Base-by-base conservation (phyloP, 208 protist genomes). In the Crithidia brevicula region DNA sequence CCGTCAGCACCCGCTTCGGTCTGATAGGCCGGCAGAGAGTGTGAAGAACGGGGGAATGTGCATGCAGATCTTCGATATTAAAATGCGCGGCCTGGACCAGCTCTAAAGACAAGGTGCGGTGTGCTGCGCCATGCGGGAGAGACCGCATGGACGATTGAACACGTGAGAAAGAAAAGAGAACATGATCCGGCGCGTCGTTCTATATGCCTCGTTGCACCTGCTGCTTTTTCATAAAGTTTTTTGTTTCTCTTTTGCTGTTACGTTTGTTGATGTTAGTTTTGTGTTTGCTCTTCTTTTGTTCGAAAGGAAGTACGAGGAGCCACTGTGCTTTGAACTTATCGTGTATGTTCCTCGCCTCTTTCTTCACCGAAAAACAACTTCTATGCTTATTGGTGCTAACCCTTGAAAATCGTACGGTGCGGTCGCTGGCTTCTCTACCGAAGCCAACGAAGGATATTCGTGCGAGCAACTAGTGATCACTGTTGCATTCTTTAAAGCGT, bases 61-160 rank as follows among this genome's bases (percentile, higher is more conserved):
- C 50, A 94, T 96, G 91, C 86, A 96, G 69, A 86, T 96, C 38
- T 80, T 81, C 30, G 86, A 96, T 70, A 96, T 96, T 52, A 94
- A 93, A 54, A 50, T 63, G 25, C 77, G 80, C 28, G 83, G 85
- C 1, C 54, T 92, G 10, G 78, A 86, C 45, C 68, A 80, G 54
- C 50, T 81, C 38, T 74, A 25, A 69, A 15, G 36, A 13, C 8
- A 40, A 40, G n/a, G n/a, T n/a, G n/a, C n/a, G n/a, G n/a, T n/a
- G n/a, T n/a, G n/a, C n/a, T n/a, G n/a, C n/a, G n/a, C n/a, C n/a
- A n/a, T n/a, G n/a, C n/a, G n/a, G n/a, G n/a, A n/a, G n/a, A n/a
- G n/a, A n/a, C n/a, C n/a, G n/a, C n/a, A n/a, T n/a, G n/a, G n/a
- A n/a, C n/a, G n/a, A n/a, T n/a, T n/a, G n/a, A n/a, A n/a, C n/a